Percentiles rank a stretch among this genome's conserved stretches.
phyloP scores from a whole-genome alignment of 2,329 filamentous ascomycete species.

The Orbilia ellipsospora region DNA sequence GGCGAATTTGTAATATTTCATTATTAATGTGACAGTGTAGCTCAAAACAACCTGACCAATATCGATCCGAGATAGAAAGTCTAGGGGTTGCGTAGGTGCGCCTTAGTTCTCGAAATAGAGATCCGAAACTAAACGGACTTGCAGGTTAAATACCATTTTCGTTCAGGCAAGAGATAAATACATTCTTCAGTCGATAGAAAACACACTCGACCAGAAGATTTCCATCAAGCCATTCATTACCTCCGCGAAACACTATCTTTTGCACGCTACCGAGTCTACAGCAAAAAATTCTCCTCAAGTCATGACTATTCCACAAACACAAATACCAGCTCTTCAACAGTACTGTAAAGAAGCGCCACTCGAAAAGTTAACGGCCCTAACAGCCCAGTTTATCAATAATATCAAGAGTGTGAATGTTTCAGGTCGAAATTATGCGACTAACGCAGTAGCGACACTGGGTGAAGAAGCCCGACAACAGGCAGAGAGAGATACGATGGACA shows the following conservation, averaged over 20 bases:
- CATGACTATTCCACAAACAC: too few relatives aligned
- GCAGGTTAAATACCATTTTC: too few relatives aligned
- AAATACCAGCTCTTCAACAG: too few relatives aligned
- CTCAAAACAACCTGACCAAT: too few relatives aligned
- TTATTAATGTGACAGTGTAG: too few relatives aligned
- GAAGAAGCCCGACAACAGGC: background rate
- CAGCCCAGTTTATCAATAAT: background rate
- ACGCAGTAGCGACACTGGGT: background rate
- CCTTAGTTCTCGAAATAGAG: too few relatives aligned
- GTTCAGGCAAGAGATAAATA: too few relatives aligned
- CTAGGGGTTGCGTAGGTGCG: too few relatives aligned
- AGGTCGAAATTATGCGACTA: background rate
- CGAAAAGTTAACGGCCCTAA: slow-evolving; percentile 14
- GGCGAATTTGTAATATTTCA: too few relatives aligned
- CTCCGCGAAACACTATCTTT: slow-evolving; percentile 14
- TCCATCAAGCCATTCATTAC: slow-evolving; percentile 11
- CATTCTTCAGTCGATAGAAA: background rate
- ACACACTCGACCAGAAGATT: slow-evolving; percentile 4
- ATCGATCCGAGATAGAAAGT: too few relatives aligned
- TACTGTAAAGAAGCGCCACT: background rate
- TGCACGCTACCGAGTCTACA: background rate
- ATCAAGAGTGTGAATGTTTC: background rate
- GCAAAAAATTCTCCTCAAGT: too few relatives aligned
- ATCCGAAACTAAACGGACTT: too few relatives aligned
- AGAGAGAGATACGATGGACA: background rate